Evolutionary conservation across 208 protist species (phyloP), one percentile per base, ranked within the genome.

Genomic region (Acanthamoeba culbertsoni): DNA sequence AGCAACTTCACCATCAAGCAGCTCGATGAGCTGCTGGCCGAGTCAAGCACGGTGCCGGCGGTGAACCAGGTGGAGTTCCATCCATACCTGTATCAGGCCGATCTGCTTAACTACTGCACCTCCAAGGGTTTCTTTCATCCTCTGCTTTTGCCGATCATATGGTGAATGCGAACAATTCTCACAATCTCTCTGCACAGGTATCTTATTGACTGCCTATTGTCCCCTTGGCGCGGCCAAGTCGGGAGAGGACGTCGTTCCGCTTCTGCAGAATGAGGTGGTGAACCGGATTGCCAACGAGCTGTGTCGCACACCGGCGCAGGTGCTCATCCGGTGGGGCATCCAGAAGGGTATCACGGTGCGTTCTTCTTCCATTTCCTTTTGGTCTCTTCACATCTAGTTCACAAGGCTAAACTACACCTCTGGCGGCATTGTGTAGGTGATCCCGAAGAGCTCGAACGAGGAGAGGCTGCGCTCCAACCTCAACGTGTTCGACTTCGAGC

Each of bases 381-480:
- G 18, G 33, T 12, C 37, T 7, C 63, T 45, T 33, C 12, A 7
- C 20, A 68, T 68, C 59, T 26, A 68, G 48, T 55, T 55, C 48
- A 18, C 48, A 63, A 2, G 23, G 16, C n/a, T 42, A n/a, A 42
- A 6, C 8, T 12, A 4, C 35, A 37, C 31, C 59, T 14, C 23
- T 35, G n/a, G n/a, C n/a, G n/a, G n/a, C n/a, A n/a, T n/a, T n/a
- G n/a, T 93, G 20, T 31, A 42, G 40, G 84, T 96, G 12, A 97
- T 99, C 59, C 97, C 98, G 46, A 98, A 99, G 94, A 98, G 97
- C 3, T 96, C 73, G 46, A 95, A 97, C 51, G 73, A 93, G 84
- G 95, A 96, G 16, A 96, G 98, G 73, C 98, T 99, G 65, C 84
- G 75, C 31, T 92, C 98, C 91, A 99, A 99, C 93, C 95, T 98